Percentiles rank a stretch among this genome's conserved stretches.
These are phyloP conservation scores for Penicillium argentinense DNA, from an alignment of 495 filamentous ascomycete genomes.

Conservation along the genomic window DNA sequence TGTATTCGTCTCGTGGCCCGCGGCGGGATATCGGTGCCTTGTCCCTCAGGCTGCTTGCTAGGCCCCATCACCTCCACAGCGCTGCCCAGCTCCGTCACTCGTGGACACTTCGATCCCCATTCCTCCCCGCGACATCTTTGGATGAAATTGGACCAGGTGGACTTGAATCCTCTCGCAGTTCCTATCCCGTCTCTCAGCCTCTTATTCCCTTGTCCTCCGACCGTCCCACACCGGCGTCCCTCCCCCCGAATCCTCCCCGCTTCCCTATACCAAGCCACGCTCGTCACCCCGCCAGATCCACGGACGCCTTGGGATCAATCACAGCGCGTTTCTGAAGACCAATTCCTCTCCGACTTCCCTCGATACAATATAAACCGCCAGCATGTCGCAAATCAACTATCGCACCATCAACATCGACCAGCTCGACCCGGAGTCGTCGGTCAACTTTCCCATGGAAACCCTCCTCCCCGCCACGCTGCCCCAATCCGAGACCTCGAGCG, in stretches of 20 bases:
- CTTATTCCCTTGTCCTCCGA: neutral
- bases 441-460: constrained; percentile 82
- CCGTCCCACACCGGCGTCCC: constrained; percentile 3
- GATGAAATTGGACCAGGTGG: neutral
- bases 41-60: too few species aligned
- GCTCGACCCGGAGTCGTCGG: constrained; percentile 79
- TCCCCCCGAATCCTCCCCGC: constrained; percentile 18
- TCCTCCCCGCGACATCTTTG: neutral
- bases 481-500: constrained; percentile 63
- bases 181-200: neutral
- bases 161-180: neutral
- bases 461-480: constrained; percentile 67
- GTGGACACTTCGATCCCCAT: constrained; percentile 3
- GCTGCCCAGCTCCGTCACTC: constrained; percentile 9
- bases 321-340: neutral
- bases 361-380: constrained; percentile 14
- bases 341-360: neutral
- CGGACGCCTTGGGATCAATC: neutral
- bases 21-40: too few species aligned
- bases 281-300: constrained; percentile 4
- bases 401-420: constrained; percentile 93
- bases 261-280: constrained; percentile 17
- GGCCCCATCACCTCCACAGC: constrained; percentile 17
- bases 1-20: too few species aligned
- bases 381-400: constrained; percentile 69